Evolutionary conservation across 164 flowering plant genomes (phyloP), one percentile per base, ranked within the genome.

Genomic region (Magnolia officinalis): DNA sequence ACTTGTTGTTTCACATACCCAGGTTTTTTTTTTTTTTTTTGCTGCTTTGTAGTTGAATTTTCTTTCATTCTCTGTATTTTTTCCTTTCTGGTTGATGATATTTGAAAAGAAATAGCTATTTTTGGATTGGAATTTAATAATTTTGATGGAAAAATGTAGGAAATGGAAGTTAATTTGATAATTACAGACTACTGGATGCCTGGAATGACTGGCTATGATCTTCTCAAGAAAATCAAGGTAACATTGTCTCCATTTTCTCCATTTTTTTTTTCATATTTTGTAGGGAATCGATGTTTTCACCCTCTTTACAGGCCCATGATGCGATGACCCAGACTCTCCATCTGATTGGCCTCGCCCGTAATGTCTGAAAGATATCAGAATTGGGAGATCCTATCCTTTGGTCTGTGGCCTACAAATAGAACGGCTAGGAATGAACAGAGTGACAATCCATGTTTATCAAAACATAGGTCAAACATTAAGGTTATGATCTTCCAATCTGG

Each of bases 171-270:
- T 21, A 84, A 80, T 78, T 63, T 86, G 73, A 85, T 86, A 19
- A 85, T 86, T 19, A 86, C 89, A 58, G 89, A 86, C 70, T 86
- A 86, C 74, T 83, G 84, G 59, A 86, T 86, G 89, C 89, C 89
- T 63, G 89, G 89, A 70, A 86, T 86, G 87, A 86, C 89, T 63
- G 89, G 89, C 23, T 85, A 83, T 83, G 89, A 86, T 64, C 82
- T 86, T 2, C 82, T 86, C 16, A 86, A 76, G 75, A 84, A 82
- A 76, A 79, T 86, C 8, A 86, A 86, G 86, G 88, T 85, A 74
- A 7, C 16, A 13, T 13, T 14, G 16, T 10, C n/a, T 59, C 63
- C 63, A 67, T 67, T 6, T 3, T 45, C n/a, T 59, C 63, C 63
- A 67, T 67, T 6, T 3, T 45, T 67, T 6, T 3, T 45, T 72